Conservation (phyloP, 345 rosid genomes). For the Orychophragmus violaceus region DNA sequence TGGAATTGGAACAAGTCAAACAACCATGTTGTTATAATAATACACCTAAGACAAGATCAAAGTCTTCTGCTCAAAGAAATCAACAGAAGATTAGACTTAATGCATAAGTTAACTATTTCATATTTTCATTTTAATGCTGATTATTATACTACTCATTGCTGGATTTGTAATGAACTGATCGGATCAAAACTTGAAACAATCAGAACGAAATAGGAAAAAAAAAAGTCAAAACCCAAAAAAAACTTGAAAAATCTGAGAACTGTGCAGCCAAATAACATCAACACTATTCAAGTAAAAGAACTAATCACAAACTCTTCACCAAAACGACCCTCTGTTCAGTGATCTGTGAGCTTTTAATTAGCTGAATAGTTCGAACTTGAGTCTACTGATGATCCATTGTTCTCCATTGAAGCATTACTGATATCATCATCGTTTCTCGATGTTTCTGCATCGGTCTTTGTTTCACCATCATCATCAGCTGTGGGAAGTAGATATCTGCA, state of each 20-base stretch:
- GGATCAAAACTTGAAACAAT: background rate
- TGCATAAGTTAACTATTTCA: background rate
- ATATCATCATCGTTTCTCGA: background rate
- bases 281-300: background rate
- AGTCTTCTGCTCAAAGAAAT: background rate
- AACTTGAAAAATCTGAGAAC: background rate
- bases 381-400: constrained; percentile 5
- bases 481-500: constrained; percentile 68
- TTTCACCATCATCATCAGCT: constrained; percentile 36
- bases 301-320: background rate
- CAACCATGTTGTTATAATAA: too few relatives aligned
- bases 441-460: constrained; percentile 47
- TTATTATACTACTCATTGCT: background rate
- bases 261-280: constrained; percentile 11
- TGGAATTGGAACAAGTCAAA: too few relatives aligned
- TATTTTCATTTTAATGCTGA: background rate
- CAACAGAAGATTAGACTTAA: background rate
- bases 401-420: constrained; percentile 16
- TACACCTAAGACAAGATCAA: constrained; percentile 6
- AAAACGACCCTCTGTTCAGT: background rate
- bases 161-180: background rate
- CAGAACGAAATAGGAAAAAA: background rate
- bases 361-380: constrained; percentile 19
- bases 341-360: too few relatives aligned
- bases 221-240: background rate